Base-by-base conservation (phyloP, 345 rosid genomes). In the Punica granatum region DNA sequence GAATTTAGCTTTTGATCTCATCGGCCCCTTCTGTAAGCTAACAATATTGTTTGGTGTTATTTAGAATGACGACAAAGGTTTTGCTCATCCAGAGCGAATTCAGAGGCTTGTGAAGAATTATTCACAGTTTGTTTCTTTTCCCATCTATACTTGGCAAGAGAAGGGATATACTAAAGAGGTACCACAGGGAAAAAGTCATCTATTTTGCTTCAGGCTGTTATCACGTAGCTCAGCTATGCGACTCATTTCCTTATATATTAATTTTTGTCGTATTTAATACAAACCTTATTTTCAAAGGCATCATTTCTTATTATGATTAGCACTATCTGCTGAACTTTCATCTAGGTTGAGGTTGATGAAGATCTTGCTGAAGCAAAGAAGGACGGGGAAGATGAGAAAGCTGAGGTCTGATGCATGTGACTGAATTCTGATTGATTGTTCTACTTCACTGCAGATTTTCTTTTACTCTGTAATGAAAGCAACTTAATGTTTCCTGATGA, bases 61-160 rank as follows among this genome's bases (percentile, higher is more conserved):
- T 63, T 78, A 94, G 98, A 70, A 56, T 63, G 98, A 91, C 72
- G 92, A 84, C 76, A 94, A 94, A 83, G 81, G 80, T 64, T 91
- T 91, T 82, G 97, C 99, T 33, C 83, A 94, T 79, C 96, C 99
- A 7, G 99, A 94, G 68, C 75, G 92, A 70, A 75, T 94, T 76
- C 83, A 89, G 80, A 94, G 82, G 89, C 97, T 94, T 36, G 96
- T 94, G 82, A 94, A 84, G 75, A 91, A 91, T 80, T 94, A 94
- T 61, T 94, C 99, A 25, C 97, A 94, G 78, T 94, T 94, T 64
- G 98, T 94, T 75, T 94, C 99, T 12, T 94, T 94, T 77, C 99
- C 97, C n/a, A 91, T 94, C 51, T 94, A 88, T 77, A 91, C 92
- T 2, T 94, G 99, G 99, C 95, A 85, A 81, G 97, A 94, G 75